Base-by-base conservation (phyloP, 2,329 filamentous ascomycete species). In the Fusarium burgessii region DNA sequence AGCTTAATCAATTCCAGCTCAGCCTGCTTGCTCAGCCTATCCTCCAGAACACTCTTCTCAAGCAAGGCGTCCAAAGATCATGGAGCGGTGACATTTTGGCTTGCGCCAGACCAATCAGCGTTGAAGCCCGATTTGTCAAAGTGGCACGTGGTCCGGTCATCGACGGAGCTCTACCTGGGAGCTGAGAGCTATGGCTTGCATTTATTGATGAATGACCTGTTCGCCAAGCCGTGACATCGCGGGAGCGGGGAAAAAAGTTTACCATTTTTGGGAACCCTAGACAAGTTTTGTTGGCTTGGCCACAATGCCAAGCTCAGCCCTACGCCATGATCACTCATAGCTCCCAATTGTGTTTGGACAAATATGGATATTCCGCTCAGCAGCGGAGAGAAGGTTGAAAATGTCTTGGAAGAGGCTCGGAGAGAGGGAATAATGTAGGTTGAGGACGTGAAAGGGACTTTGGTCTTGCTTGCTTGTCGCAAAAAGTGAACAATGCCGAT, bases 131-230 rank as follows among this genome's bases (percentile, higher is more conserved):
- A n/a, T 17, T n/a, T n/a, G 40, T 6, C 14, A 27, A 47, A n/a
- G 27, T 56, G 40, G 40, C 40, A 17, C 20, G 40, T 35, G 52
- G 38, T 47, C 52, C 52, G 52, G 29, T 47, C 3, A n/a, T 35
- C 20, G 29, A 35, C 52, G 52, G 52, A 56, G 52, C 10, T 47
- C 12, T 36, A 7, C 29, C 52, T 25, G 13, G 6, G 23, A 55
- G 52, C 40, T 56, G 52, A 56, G 27, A 55, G 38, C 38, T 55
- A 55, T 55, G 51, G 38, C 51, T 46, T 55, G 29, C 40, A 56
- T 33, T 35, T 27, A 23, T 23, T n/a, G 29, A 56, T 27, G 27
- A 27, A 56, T 33, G 27, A 25, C 36, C 27, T 15, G 12, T 15
- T 35, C 7, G 33, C 33, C 33, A 35, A 35, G 20, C 8, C 29